Evolutionary conservation across 2,329 filamentous ascomycete genomes (phyloP), one percentile per base, ranked within the genome.

Genomic region (Huntiella moniliformis): DNA sequence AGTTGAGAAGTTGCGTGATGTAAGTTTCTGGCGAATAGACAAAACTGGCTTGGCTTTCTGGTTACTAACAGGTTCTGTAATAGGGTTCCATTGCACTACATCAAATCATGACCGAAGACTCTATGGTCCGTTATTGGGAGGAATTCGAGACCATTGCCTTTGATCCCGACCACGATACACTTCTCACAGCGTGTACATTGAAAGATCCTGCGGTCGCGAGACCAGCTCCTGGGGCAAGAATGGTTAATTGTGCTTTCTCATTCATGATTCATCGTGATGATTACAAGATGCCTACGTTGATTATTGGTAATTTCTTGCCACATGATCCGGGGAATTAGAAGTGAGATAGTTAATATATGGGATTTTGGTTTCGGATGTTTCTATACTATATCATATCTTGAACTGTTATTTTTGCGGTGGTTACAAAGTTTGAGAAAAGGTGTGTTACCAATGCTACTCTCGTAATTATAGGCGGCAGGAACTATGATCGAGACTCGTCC

Each of bases 141-240:
- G 94, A 98, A 57, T 98, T 98, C 57, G 87, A 88, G 43, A 88
- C 86, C 4, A 96, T 98, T 55, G 92, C 91, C 7, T 98, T 98
- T 61, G 91, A 98, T 58, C 77, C 80, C 48, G 79, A 76, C 7
- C 91, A 96, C 58, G 94, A 98, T 60, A 92, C 88, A 16, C 84
- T 98, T 56, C 67, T 98, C 53, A 98, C 91, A 16, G 88, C 83
- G 53, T 98, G 91, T 59, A 81, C 83, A 8, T 65, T 98, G 51
- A 94, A 94, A 61, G 87, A 78, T 53, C 87, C 83, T 3, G 74
- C 77, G 52, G 69, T 76, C 43, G 72, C 72, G 50, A 28, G 22
- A 28, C 22, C 22, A 28, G 76, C 79, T 3, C 74, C 75, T 38
- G 74, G 80, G 45, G 74, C 80, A 15, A 77, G 82, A 35, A 79